Conservation (phyloP, 1,284 basidiomycete species). For the Taiwanofungus camphoratus region DNA sequence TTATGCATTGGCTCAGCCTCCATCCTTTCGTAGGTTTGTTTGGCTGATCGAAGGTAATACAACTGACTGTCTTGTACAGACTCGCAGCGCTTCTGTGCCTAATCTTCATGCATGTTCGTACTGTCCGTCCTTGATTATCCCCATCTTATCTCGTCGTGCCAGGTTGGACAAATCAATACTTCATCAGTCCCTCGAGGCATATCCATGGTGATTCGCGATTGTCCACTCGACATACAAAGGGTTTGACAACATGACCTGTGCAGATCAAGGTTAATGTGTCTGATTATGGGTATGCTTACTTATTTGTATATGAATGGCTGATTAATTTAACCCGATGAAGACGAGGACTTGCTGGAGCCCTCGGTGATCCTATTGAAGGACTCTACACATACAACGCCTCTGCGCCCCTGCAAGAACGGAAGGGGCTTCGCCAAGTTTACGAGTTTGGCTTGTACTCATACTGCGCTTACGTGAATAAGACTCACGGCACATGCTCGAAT, state of each 20-base stretch:
- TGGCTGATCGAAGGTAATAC: slow-evolving; percentile 6
- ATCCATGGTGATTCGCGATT: slow-evolving; percentile 50
- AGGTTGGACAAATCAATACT: slow-evolving; percentile 81
- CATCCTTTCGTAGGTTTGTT: slow-evolving; percentile 54
- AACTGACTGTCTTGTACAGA: slow-evolving; percentile 35
- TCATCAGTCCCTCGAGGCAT: slow-evolving; percentile 64
- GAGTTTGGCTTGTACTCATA: slow-evolving; percentile 74
- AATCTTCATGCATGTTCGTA: slow-evolving; percentile 72
- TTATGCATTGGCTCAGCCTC: slow-evolving; percentile 64
- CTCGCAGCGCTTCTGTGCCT: slow-evolving; percentile 61
- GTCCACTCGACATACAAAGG: slow-evolving; percentile 12
- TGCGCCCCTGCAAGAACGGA: slow-evolving; percentile 47
- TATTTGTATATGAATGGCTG: slow-evolving; percentile 6
- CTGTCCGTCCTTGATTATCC: slow-evolving; percentile 12
- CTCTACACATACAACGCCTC: slow-evolving; percentile 68
- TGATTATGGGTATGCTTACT: slow-evolving; percentile 51
- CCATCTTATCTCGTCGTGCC: slow-evolving; percentile 18
- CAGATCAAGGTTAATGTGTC: slow-evolving; percentile 69
- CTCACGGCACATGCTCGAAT: slow-evolving; percentile 61
- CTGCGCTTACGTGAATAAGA: slow-evolving; percentile 61
- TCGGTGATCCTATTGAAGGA: slow-evolving; percentile 52
- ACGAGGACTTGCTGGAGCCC: slow-evolving; percentile 41
- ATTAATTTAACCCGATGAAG: slow-evolving; percentile 30
- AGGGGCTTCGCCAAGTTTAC: slow-evolving; percentile 66
- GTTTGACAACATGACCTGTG: slow-evolving; percentile 17